A percentile compares a stretch with the other conserved stretches of the same genome.
Evolutionary conservation across 164 flowering plant species (phyloP).

Genomic region (Kingdonia uniflora): DNA sequence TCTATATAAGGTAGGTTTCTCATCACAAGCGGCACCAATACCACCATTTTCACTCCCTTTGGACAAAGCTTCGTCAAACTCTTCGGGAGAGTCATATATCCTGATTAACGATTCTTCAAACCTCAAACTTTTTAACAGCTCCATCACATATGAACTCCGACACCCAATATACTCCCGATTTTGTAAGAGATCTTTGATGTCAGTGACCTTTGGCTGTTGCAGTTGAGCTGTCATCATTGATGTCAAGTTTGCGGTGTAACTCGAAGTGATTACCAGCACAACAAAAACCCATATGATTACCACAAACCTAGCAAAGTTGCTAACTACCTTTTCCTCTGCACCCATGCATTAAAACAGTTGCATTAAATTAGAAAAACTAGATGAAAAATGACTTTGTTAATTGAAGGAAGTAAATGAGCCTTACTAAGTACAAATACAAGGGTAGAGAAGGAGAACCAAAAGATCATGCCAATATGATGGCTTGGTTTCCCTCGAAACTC

Average conservation of each 20-base stretch:
- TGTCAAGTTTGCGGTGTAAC: conserved; percentile 47
- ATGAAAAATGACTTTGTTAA: background rate
- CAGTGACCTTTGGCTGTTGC: conserved; percentile 29
- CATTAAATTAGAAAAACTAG: background rate
- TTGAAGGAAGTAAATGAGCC: conserved; percentile 9
- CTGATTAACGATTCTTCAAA: conserved; percentile 11
- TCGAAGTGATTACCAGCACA: too few relatives aligned
- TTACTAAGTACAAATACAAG: conserved; percentile 19
- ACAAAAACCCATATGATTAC: conserved; percentile 44
- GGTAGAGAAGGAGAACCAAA: conserved; percentile 12
- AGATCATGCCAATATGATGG: conserved; percentile 9
- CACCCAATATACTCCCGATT: conserved; percentile 31
- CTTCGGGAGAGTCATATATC: conserved; percentile 10
- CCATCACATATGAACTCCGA: conserved; percentile 25
- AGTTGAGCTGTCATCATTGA: conserved; percentile 35
- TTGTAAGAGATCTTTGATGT: too few relatives aligned
- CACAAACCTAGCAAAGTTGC: conserved; percentile 27
- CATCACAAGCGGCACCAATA: conserved; percentile 20
- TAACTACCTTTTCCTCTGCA: conserved; percentile 5
- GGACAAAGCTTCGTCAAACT: conserved; percentile 15
- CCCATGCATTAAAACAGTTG: background rate
- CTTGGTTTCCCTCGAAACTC: conserved; percentile 2
- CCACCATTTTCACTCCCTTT: conserved; percentile 19
- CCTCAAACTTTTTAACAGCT: conserved; percentile 1
- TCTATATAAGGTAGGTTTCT: conserved; percentile 19